Conservation (phyloP, 768 basidiomycete species). For the Leccinum disarticulatum region DNA sequence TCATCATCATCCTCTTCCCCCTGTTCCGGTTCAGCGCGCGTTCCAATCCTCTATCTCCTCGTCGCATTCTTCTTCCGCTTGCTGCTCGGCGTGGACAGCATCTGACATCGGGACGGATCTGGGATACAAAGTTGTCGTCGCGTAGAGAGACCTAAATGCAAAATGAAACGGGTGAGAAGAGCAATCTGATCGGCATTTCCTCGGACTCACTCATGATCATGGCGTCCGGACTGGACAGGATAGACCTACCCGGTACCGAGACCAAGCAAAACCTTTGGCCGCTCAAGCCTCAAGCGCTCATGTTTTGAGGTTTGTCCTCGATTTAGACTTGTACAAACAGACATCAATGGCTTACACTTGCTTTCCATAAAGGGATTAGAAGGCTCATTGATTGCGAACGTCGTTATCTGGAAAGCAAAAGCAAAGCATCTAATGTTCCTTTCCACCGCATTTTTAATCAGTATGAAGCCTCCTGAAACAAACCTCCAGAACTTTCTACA, state of each 20-base stretch:
- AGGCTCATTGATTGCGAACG: too few species aligned
- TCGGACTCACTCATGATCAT: too few species aligned
- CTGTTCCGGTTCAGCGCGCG: not conserved
- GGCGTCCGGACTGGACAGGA: not conserved
- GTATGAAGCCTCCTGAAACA: not conserved
- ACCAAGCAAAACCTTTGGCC: too few species aligned
- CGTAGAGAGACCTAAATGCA: too few species aligned
- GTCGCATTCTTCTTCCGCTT: constrained; percentile 18
- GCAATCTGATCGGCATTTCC: too few species aligned
- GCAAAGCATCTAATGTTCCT: too few species aligned
- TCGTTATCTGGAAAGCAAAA: too few species aligned
- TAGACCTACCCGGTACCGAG: constrained; percentile 8
- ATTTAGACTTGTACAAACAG: constrained; percentile 3
- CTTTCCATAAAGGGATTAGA: not conserved
- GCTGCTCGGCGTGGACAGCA: not conserved
- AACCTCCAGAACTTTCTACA: not conserved
- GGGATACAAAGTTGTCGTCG: too few species aligned
- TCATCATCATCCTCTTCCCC: constrained; percentile 7
- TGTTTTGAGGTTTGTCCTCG: not conserved
- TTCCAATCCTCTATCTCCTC: constrained; percentile 21
- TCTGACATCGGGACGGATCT: not conserved
- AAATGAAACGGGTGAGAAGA: too few species aligned
- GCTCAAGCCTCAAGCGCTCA: not conserved
- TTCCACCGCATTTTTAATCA: too few species aligned
- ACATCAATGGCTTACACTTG: not conserved